phyloP scores from a whole-genome alignment of 2,329 filamentous ascomycete species.

The Lizonia empirigonia region DNA sequence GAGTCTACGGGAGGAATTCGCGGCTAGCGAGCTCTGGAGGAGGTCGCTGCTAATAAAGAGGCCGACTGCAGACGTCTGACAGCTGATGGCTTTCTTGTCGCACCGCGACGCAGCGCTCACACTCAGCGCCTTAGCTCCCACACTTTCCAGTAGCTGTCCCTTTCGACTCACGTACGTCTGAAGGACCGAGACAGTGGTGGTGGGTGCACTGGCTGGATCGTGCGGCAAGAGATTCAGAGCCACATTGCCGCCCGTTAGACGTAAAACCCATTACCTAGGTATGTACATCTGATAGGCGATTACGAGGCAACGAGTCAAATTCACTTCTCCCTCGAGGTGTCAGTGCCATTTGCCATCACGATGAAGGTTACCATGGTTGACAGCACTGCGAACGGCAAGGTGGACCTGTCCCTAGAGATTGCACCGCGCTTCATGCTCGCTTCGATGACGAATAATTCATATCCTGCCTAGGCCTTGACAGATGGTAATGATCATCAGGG shows the following conservation, averaged over 20 bases:
- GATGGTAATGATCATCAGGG: conserved; percentile 7
- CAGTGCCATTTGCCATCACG: conserved; percentile 2
- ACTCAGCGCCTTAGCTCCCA: conserved; percentile 25
- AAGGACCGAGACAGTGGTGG: conserved; percentile 21
- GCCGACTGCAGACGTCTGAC: conserved; percentile 23
- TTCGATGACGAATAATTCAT: conserved; percentile 31
- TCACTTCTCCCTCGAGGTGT: background rate
- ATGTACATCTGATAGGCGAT: conserved; percentile 32
- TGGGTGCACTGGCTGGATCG: conserved; percentile 28
- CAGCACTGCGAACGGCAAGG: conserved; percentile 13
- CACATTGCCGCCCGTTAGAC: conserved; percentile 32
- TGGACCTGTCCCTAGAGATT: conserved; percentile 9
- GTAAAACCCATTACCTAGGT: no score
- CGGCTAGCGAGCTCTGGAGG: conserved; percentile 19
- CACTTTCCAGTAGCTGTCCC: conserved; percentile 16
- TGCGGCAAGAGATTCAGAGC: conserved; percentile 30
- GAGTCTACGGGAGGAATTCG: conserved; percentile 20
- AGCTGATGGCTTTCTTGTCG: conserved; percentile 15
- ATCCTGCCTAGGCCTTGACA: conserved; percentile 29
- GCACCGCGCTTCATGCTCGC: conserved; percentile 20
- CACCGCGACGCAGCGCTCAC: conserved; percentile 24
- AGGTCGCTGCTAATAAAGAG: conserved; percentile 24
- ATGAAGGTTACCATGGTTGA: conserved; percentile 11
- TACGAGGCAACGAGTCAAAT: conserved; percentile 9
- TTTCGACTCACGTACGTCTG: background rate